Percentiles rank a stretch among this genome's conserved stretches.
phyloP scores from a whole-genome alignment of 202 grass and related monocot genomes.

The Panicum hallii region DNA sequence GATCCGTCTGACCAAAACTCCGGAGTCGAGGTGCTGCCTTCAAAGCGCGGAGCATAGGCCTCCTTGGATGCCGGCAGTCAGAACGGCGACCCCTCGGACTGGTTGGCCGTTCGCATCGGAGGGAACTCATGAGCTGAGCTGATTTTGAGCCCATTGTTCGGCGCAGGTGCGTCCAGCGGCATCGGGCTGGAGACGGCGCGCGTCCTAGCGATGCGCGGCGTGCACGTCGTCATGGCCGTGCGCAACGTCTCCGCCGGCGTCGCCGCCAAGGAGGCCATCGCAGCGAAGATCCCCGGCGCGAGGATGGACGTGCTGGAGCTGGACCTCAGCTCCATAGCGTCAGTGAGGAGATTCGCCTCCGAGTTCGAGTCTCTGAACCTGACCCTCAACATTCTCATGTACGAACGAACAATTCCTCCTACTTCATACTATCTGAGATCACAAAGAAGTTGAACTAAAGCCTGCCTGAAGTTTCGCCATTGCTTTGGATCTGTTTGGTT shows the following conservation, averaged over 20 bases:
- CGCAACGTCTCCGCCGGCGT: constrained; percentile 61
- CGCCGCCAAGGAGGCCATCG: constrained; percentile 54
- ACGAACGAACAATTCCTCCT: background rate
- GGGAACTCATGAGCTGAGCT: background rate
- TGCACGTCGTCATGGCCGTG: constrained; percentile 70
- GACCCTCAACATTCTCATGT: constrained; percentile 81
- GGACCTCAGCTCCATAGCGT: constrained; percentile 80
- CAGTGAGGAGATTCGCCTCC: constrained; percentile 65
- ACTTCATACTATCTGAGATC: background rate
- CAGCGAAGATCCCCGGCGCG: constrained; percentile 49
- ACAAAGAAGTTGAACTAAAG: background rate
- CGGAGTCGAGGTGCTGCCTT: too few relatives aligned
- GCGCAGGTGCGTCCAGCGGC: constrained; percentile 80
- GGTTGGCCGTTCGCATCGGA: background rate
- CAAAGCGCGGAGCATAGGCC: too few relatives aligned
- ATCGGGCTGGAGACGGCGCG: constrained; percentile 80
- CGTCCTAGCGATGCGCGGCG: constrained; percentile 70
- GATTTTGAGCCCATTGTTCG: background rate
- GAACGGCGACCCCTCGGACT: too few relatives aligned
- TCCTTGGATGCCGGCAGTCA: too few relatives aligned
- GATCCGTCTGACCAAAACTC: too few relatives aligned
- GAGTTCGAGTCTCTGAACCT: constrained; percentile 60
- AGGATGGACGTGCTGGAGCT: constrained; percentile 71
- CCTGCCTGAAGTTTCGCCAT: background rate
- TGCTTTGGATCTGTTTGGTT: background rate